These are phyloP conservation scores for Xenoacremonium recifei DNA, from an alignment of 2,329 filamentous ascomycete species.

Conservation along the genomic window DNA sequence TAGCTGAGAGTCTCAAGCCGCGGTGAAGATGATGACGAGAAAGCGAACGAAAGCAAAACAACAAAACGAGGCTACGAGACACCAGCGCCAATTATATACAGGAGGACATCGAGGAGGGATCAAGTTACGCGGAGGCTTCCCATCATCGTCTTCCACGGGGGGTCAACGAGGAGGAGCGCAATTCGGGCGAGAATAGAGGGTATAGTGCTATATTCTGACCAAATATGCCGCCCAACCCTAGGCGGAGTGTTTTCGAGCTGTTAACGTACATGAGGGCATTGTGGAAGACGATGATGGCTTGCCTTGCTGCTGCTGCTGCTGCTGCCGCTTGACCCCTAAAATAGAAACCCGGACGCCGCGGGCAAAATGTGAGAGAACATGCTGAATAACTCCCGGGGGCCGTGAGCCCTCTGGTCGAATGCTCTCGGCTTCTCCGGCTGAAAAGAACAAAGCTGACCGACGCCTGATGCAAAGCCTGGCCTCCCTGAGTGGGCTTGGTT, in stretches of 20 bases:
- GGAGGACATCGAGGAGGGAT: slow-evolving; percentile 33
- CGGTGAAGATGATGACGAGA: slow-evolving; percentile 13
- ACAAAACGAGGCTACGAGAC: slow-evolving; percentile 26
- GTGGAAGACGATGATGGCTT: slow-evolving; percentile 71
- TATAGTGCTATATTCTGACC: slow-evolving; percentile 42
- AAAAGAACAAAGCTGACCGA: slow-evolving; percentile 28
- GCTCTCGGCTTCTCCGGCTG: slow-evolving; percentile 22
- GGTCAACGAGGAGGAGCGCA: slow-evolving; percentile 34
- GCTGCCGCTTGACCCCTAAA: slow-evolving; percentile 26
- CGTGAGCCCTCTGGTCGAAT: no score
- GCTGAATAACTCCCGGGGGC: slow-evolving; percentile 16
- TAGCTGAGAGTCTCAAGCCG: slow-evolving; percentile 35
- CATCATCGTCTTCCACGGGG: slow-evolving; percentile 62
- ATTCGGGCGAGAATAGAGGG: slow-evolving; percentile 36
- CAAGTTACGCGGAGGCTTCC: slow-evolving; percentile 57
- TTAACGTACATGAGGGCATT: slow-evolving; percentile 66
- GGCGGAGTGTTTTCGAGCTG: slow-evolving; percentile 33
- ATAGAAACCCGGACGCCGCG: no score
- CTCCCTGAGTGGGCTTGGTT: slow-evolving; percentile 26
- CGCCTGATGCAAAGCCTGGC: slow-evolving; percentile 30
- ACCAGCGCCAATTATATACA: slow-evolving; percentile 43
- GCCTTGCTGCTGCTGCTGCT: no score
- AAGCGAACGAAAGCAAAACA: slow-evolving; percentile 22
- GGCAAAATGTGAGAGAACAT: slow-evolving; percentile 19
- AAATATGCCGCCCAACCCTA: slow-evolving; percentile 32